These are phyloP conservation scores for Phyllosticta ampelicida DNA, from an alignment of 2,329 filamentous ascomycete species.

Conservation along the genomic window DNA sequence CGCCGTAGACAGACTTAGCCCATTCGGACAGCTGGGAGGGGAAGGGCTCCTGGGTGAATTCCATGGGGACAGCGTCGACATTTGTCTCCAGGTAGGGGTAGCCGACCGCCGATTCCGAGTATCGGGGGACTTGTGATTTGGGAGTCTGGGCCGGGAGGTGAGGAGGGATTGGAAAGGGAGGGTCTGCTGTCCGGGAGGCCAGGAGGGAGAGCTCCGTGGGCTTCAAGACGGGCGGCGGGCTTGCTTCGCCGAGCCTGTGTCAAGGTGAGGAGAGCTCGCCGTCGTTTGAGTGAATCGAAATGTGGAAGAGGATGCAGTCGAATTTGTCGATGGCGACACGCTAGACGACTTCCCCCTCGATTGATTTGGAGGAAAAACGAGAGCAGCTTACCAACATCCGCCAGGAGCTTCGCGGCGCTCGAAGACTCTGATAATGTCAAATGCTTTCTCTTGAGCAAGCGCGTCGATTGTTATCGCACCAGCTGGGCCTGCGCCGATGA, in stretches of 20 bases:
- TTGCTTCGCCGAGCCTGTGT: constrained; percentile 16
- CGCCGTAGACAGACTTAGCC: constrained; percentile 41
- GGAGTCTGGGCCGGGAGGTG: constrained; percentile 38
- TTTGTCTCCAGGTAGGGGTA: constrained; percentile 58
- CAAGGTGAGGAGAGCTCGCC: background rate
- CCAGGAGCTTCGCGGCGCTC: constrained; percentile 49
- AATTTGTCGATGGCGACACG: background rate
- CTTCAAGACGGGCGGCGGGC: constrained; percentile 28
- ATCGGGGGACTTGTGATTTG: constrained; percentile 37
- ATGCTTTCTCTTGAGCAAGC: constrained; percentile 46
- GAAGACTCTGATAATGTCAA: constrained; percentile 51
- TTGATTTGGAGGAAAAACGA: background rate
- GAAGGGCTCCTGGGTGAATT: constrained; percentile 48
- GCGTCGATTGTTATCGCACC: constrained; percentile 52
- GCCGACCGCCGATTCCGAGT: constrained; percentile 47
- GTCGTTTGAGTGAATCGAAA: background rate
- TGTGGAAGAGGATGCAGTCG: background rate
- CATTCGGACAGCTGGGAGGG: constrained; percentile 32
- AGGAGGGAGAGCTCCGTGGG: constrained; percentile 34
- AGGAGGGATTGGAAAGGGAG: constrained; percentile 37
- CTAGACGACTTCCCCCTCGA: background rate
- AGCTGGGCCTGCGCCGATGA: constrained; percentile 51
- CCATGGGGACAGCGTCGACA: constrained; percentile 49
- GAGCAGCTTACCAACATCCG: constrained; percentile 44
- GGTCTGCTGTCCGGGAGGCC: constrained; percentile 41